Conservation (phyloP, 116 monocot species). For the Papilionanthe hybrid region DNA sequence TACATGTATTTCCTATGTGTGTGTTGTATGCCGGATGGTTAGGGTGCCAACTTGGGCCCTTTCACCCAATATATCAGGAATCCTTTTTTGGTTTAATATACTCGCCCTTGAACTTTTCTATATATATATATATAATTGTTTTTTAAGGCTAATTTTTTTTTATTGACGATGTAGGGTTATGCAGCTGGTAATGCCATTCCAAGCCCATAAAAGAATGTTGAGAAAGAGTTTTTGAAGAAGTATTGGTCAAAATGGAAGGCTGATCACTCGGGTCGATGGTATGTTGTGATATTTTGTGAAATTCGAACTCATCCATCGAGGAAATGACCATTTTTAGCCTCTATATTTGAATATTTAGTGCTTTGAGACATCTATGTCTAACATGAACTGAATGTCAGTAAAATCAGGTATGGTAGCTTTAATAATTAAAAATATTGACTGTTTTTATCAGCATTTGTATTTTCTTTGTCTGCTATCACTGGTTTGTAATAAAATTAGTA, state of each 20-base stretch:
- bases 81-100: too few relatives aligned
- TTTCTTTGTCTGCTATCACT: not conserved
- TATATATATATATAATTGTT: too few relatives aligned
- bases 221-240: conserved; percentile 83
- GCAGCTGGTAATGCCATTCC: conserved; percentile 88
- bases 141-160: too few relatives aligned
- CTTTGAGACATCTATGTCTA: not conserved
- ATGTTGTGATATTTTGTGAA: conserved; percentile 7
- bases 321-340: not conserved
- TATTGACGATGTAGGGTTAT: conserved; percentile 58
- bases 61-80: too few relatives aligned
- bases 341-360: not conserved
- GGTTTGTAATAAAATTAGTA: not conserved
- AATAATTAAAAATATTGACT: not conserved
- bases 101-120: too few relatives aligned
- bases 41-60: too few relatives aligned
- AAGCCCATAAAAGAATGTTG: conserved; percentile 94
- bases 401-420: not conserved
- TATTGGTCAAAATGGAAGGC: conserved; percentile 98
- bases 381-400: not conserved
- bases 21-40: too few relatives aligned
- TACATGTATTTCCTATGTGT: too few relatives aligned
- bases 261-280: conserved; percentile 74
- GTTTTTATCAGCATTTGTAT: not conserved
- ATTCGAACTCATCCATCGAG: not conserved